phyloP scores from a whole-genome alignment of 2,329 filamentous ascomycete genomes.

The Fusarium sp. region DNA sequence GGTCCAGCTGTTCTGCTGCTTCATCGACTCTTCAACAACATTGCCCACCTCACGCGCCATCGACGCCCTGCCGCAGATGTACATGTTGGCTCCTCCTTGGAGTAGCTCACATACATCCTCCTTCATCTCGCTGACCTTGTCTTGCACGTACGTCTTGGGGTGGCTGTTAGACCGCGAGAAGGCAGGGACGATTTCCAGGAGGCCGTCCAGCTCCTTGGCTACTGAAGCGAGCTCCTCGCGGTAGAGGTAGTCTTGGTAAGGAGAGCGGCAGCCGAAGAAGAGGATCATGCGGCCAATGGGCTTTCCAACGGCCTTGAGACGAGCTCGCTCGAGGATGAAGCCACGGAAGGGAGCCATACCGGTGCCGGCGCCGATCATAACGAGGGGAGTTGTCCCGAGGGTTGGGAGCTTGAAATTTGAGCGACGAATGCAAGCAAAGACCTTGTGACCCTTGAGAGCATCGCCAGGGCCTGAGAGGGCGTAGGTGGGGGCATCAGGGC shows the following conservation, averaged over 20 bases:
- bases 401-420: conserved; percentile 61
- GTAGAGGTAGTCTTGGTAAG: conserved; percentile 67
- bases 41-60: conserved; percentile 59
- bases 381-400: conserved; percentile 56
- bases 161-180: conserved; percentile 29
- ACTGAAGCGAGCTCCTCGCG: conserved; percentile 51
- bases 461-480: conserved; percentile 30
- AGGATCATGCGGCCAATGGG: conserved; percentile 49
- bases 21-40: conserved; percentile 52
- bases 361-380: conserved; percentile 65
- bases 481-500: conserved; percentile 6
- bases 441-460: conserved; percentile 24
- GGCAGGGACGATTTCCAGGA: conserved; percentile 31
- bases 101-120: conserved; percentile 47
- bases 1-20: conserved; percentile 49
- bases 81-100: conserved; percentile 51
- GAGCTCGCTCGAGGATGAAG: conserved; percentile 43
- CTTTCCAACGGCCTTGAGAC: conserved; percentile 35
- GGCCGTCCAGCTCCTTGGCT: conserved; percentile 20
- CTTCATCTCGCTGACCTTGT: conserved; percentile 48
- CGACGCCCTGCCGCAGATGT: conserved; percentile 55
- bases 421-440: conserved; percentile 38
- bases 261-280: conserved; percentile 70
- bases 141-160: conserved; percentile 53
- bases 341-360: conserved; percentile 58